Conservation (phyloP, 768 basidiomycete genomes). For the Russula sp. region DNA sequence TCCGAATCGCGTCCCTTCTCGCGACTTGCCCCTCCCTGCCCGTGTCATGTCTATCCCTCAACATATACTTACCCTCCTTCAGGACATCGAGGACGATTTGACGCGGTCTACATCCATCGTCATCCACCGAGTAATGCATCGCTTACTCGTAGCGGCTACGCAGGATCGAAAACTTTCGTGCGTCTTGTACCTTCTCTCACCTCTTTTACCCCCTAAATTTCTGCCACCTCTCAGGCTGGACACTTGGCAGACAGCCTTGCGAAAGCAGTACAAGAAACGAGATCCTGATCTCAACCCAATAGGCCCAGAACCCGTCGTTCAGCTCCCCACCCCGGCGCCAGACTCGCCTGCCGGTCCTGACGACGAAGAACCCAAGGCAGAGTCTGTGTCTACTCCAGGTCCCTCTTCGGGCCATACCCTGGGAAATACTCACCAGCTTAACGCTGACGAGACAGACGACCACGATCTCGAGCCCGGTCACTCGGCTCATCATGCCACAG, state of each 20-base stretch:
- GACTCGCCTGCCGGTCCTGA: slow-evolving; percentile 29
- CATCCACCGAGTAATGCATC: slow-evolving; percentile 70
- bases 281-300: slow-evolving; percentile 70
- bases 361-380: slow-evolving; percentile 30
- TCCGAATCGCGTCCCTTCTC: slow-evolving; percentile 14
- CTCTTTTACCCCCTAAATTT: slow-evolving; percentile 26
- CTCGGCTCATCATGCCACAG: neutral
- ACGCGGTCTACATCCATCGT: slow-evolving; percentile 55
- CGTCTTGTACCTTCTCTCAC: slow-evolving; percentile 35
- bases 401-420: neutral
- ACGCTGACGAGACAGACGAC: neutral
- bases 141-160: slow-evolving; percentile 68
- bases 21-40: neutral
- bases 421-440: neutral
- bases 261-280: slow-evolving; percentile 73
- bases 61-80: slow-evolving; percentile 25
- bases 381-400: slow-evolving; percentile 18
- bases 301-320: slow-evolving; percentile 51
- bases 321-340: slow-evolving; percentile 29
- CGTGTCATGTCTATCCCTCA: slow-evolving; percentile 20
- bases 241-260: slow-evolving; percentile 76
- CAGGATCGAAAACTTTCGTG: slow-evolving; percentile 80
- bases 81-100: slow-evolving; percentile 83
- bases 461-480: neutral
- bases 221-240: slow-evolving; percentile 47